These are phyloP conservation scores for Botrytis aclada DNA, from an alignment of 2,329 filamentous ascomycete species.

Conservation along the genomic window DNA sequence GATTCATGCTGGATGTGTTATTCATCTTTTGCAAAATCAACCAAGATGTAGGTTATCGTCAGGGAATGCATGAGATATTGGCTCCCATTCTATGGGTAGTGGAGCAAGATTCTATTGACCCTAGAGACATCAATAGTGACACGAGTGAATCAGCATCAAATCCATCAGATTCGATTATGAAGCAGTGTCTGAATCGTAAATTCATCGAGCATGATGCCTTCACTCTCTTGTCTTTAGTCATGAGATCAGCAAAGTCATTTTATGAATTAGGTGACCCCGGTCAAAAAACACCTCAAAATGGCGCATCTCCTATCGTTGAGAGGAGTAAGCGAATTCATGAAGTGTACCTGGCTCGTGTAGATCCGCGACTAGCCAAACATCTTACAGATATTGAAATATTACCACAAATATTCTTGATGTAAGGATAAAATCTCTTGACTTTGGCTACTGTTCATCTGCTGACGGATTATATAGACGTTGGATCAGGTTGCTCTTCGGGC, in stretches of 20 bases:
- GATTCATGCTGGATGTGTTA: constrained; percentile 79
- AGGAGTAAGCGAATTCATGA: constrained; percentile 87
- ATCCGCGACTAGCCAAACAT: constrained; percentile 79
- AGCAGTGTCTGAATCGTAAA: constrained; percentile 64
- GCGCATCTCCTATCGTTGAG: constrained; percentile 71
- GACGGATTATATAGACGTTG: constrained; percentile 55
- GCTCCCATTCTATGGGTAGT: constrained; percentile 86
- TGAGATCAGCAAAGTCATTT: constrained; percentile 82
- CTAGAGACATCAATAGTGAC: constrained; percentile 26
- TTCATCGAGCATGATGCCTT: constrained; percentile 92
- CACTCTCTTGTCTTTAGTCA: constrained; percentile 77
- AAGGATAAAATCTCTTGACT: constrained; percentile 35
- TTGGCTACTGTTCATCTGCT: constrained; percentile 3
- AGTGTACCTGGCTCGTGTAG: constrained; percentile 70
- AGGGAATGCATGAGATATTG: constrained; percentile 96
- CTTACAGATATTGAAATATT: constrained; percentile 80
- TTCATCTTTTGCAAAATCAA: constrained; percentile 96
- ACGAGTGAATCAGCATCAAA: constrained; percentile 36
- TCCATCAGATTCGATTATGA: constrained; percentile 41
- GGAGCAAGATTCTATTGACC: constrained; percentile 73
- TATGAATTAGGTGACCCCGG: constrained; percentile 61
- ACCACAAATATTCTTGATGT: constrained; percentile 97
- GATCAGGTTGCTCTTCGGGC: constrained; percentile 88
- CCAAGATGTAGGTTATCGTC: constrained; percentile 82
- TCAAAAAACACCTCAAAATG: constrained; percentile 42